These are phyloP conservation scores for Microcyclosporella mali DNA, from an alignment of 2,329 filamentous ascomycete genomes.

Conservation along the genomic window DNA sequence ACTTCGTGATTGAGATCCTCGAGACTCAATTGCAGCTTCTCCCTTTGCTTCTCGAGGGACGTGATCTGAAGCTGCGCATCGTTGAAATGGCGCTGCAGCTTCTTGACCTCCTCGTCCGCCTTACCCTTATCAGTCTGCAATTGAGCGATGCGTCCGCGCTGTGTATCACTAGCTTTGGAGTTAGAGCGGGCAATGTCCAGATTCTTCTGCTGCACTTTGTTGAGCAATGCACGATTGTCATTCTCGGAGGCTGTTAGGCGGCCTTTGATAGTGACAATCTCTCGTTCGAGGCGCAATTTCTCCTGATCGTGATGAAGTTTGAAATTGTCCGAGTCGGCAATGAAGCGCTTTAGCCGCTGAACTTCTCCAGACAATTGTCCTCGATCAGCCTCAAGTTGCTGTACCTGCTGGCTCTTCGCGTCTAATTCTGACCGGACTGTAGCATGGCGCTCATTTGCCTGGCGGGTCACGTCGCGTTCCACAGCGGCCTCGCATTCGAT, in stretches of 20 bases:
- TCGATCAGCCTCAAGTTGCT: constrained; percentile 74
- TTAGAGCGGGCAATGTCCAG: constrained; percentile 88
- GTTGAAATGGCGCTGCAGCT: constrained; percentile 74
- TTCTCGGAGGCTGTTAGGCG: constrained; percentile 88
- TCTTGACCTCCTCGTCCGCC: constrained; percentile 74
- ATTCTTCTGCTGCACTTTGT: constrained; percentile 96
- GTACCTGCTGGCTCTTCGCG: constrained; percentile 66
- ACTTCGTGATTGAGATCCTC: constrained; percentile 93
- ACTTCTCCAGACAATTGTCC: constrained; percentile 70
- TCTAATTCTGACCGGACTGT: constrained; percentile 75
- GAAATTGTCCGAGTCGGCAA: constrained; percentile 83
- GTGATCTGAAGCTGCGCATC: constrained; percentile 78
- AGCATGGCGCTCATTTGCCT: constrained; percentile 73
- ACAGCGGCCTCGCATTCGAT: constrained; percentile 73
- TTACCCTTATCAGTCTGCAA: constrained; percentile 78
- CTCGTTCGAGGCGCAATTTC: constrained; percentile 86
- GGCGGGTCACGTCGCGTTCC: constrained; percentile 69
- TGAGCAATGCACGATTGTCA: constrained; percentile 88
- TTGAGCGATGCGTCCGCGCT: constrained; percentile 66
- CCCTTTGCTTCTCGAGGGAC: constrained; percentile 85
- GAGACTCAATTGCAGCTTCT: constrained; percentile 79
- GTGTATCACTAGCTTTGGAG: constrained; percentile 77
- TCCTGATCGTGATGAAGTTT: constrained; percentile 85
- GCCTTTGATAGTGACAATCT: constrained; percentile 84
- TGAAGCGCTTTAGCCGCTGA: constrained; percentile 77